Conservation (phyloP, 768 basidiomycete genomes). For the Grammothele lineata region DNA sequence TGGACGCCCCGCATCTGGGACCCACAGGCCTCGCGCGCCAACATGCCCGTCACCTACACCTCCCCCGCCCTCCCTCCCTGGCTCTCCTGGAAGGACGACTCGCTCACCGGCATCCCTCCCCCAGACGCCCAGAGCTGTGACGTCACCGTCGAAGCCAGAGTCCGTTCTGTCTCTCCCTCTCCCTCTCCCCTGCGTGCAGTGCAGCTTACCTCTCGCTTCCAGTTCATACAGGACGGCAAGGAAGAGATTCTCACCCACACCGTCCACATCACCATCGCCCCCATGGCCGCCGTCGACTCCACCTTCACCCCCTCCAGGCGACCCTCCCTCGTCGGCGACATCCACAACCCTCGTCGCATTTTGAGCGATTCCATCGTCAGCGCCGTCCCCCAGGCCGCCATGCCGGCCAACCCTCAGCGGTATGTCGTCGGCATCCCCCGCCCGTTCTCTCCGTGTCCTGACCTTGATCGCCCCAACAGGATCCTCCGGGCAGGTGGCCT, state of each 20-base stretch:
- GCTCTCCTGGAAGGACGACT: conserved; percentile 85
- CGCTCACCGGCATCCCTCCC: conserved; percentile 76
- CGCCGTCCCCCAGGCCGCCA: conserved; percentile 26
- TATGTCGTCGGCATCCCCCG: conserved; percentile 20
- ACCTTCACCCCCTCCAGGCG: conserved; percentile 41
- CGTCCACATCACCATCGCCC: conserved; percentile 71
- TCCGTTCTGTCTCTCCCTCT: conserved; percentile 30
- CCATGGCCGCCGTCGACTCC: conserved; percentile 48
- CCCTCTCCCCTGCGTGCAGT: too few relatives aligned
- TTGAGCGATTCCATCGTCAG: conserved; percentile 33
- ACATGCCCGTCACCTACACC: conserved; percentile 72
- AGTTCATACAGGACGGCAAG: conserved; percentile 73
- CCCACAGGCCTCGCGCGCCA: conserved; percentile 83
- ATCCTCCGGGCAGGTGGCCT: conserved; percentile 17
- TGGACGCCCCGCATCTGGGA: conserved; percentile 98
- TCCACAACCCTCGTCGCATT: conserved; percentile 38
- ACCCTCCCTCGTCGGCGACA: conserved; percentile 43
- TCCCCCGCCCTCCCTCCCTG: conserved; percentile 83
- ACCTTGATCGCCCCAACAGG: not conserved
- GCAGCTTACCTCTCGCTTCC: conserved; percentile 5
- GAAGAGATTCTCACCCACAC: conserved; percentile 65
- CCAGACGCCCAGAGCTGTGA: conserved; percentile 72
- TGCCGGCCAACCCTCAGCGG: conserved; percentile 19
- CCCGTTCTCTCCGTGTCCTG: not conserved
- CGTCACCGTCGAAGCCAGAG: conserved; percentile 73